Evolutionary conservation across 306 rosid genomes (phyloP).

Genomic region (Cucumis hystrix): DNA sequence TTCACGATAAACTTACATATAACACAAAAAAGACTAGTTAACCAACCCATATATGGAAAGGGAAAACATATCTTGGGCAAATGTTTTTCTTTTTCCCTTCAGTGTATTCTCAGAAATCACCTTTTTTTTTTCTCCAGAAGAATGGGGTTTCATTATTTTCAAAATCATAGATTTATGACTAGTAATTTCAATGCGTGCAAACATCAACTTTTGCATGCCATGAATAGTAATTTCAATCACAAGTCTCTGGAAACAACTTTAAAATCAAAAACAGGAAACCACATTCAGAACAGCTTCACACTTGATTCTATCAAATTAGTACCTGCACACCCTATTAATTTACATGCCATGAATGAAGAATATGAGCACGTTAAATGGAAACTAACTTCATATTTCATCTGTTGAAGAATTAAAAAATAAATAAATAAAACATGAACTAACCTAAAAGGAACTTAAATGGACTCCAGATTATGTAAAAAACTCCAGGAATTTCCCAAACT

Average conservation of each 20-base stretch:
- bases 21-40: background rate
- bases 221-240: background rate
- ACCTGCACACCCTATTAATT: background rate
- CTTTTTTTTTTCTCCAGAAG: background rate
- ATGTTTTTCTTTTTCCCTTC: background rate
- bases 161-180: background rate
- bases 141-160: background rate
- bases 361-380: background rate
- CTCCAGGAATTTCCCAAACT: constrained; percentile 95
- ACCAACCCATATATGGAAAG: background rate
- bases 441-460: constrained; percentile 73
- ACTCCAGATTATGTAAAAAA: constrained; percentile 64
- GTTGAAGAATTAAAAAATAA: background rate
- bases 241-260: background rate
- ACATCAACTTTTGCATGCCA: background rate
- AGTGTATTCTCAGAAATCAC: background rate
- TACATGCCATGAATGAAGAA: background rate
- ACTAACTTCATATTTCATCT: background rate
- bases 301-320: background rate
- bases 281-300: background rate
- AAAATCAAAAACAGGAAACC: background rate
- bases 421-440: constrained; percentile 21
- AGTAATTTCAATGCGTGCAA: background rate
- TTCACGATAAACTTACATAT: background rate
- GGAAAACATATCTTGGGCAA: background rate